phyloP scores from a whole-genome alignment of 495 filamentous ascomycete species.

The Glonium stellatum region DNA sequence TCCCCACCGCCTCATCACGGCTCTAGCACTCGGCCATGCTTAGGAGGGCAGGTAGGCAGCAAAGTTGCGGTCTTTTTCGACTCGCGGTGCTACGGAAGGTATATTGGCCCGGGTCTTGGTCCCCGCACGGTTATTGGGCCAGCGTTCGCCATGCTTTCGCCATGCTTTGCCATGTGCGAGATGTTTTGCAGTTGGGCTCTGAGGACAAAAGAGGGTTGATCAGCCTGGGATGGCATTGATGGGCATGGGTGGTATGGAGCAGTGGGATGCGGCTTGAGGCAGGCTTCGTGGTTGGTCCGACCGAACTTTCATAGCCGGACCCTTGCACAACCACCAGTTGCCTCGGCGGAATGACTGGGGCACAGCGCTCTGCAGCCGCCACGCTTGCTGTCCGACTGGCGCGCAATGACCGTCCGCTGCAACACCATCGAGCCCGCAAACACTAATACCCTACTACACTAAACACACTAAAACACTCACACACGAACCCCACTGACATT shows the following conservation, averaged over 20 bases:
- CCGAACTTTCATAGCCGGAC: too few species aligned
- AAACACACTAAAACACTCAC: slow-evolving; percentile 4
- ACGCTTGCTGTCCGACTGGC: too few species aligned
- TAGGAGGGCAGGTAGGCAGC: slow-evolving; percentile 1
- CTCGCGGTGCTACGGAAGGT: neutral
- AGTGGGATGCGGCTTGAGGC: too few species aligned
- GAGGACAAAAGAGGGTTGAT: neutral
- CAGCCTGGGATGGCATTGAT: neutral
- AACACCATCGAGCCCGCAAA: slow-evolving; percentile 8
- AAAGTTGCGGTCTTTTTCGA: neutral
- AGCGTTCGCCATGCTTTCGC: neutral
- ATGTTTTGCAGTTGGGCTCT: slow-evolving; percentile 12
- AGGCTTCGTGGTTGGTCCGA: too few species aligned
- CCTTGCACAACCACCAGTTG: too few species aligned
- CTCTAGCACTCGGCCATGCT: neutral
- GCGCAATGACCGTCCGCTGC: slow-evolving; percentile 10
- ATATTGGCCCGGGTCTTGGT: slow-evolving; percentile 2
- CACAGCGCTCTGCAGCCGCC: slow-evolving; percentile 3
- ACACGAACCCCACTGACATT: too few species aligned
- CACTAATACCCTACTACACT: neutral
- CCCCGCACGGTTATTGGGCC: slow-evolving; percentile 9
- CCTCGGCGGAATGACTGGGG: slow-evolving; percentile 17
- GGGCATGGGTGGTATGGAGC: slow-evolving; percentile 1
- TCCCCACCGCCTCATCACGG: too few species aligned
- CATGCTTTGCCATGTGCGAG: neutral